These are phyloP conservation scores for Arachis stenosperma DNA, from an alignment of 306 rosid genomes.

Conservation along the genomic window DNA sequence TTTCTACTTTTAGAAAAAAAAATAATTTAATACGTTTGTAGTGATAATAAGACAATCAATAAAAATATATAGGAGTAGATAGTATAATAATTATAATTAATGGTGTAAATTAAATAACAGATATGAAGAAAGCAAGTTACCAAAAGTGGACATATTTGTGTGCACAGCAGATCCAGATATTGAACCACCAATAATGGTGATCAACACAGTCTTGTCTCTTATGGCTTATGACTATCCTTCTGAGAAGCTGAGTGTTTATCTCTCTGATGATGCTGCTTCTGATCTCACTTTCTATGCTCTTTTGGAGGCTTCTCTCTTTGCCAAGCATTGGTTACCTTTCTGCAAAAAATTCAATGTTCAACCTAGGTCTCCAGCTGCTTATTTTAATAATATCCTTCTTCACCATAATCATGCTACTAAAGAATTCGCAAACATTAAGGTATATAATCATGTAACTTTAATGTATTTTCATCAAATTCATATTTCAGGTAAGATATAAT, in stretches of 20 bases:
- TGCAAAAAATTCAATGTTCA: conserved; percentile 60
- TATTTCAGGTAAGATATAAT: too few species aligned
- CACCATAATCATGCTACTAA: not conserved
- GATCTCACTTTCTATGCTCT: conserved; percentile 65
- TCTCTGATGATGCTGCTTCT: conserved; percentile 70
- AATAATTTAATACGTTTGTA: too few species aligned
- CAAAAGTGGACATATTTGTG: conserved; percentile 65
- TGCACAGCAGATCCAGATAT: conserved; percentile 70
- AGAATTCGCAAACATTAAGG: conserved; percentile 37
- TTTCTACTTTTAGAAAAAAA: too few species aligned
- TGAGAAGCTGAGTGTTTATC: conserved; percentile 64
- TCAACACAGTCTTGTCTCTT: conserved; percentile 63
- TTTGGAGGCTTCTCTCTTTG: conserved; percentile 58
- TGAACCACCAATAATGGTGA: conserved; percentile 69
- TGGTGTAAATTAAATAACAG: conserved; percentile 32
- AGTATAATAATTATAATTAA: too few species aligned
- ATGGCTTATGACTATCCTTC: conserved; percentile 74
- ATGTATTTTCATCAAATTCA: too few species aligned
- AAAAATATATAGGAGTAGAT: too few species aligned
- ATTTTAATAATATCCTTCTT: conserved; percentile 32
- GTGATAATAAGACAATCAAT: too few species aligned
- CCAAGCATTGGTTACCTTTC: conserved; percentile 72
- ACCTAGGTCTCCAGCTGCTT: conserved; percentile 70
- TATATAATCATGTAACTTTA: too few species aligned
- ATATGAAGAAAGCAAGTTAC: conserved; percentile 49